These are phyloP conservation scores for Malassezia arunalokei DNA, from an alignment of 1,284 basidiomycete genomes.

Conservation along the genomic window DNA sequence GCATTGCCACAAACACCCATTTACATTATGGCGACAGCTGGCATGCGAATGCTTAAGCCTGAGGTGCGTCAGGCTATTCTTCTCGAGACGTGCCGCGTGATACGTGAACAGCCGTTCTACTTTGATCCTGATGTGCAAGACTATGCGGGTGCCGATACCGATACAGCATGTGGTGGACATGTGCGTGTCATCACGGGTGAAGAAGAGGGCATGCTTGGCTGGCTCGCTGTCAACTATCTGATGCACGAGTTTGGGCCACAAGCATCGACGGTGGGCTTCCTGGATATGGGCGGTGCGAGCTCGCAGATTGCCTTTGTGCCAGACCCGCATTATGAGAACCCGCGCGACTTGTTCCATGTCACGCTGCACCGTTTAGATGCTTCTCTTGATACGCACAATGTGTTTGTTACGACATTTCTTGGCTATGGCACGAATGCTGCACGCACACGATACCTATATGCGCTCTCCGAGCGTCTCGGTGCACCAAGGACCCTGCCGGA, in stretches of 20 bases:
- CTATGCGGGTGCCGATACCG: neutral
- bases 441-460: slow-evolving; percentile 63
- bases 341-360: slow-evolving; percentile 54
- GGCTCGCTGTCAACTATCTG: slow-evolving; percentile 95
- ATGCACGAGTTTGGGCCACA: slow-evolving; percentile 78
- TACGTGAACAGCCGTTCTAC: slow-evolving; percentile 49
- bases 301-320: slow-evolving; percentile 90
- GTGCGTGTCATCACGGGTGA: slow-evolving; percentile 92
- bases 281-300: slow-evolving; percentile 98
- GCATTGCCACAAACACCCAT: slow-evolving; percentile 71
- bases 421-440: slow-evolving; percentile 97
- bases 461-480: slow-evolving; percentile 49
- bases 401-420: slow-evolving; percentile 96
- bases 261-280: slow-evolving; percentile 70
- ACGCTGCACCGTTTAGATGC: slow-evolving; percentile 70
- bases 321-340: slow-evolving; percentile 42
- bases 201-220: slow-evolving; percentile 94
- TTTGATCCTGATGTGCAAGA: neutral
- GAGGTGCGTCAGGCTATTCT: slow-evolving; percentile 63
- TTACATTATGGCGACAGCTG: slow-evolving; percentile 89
- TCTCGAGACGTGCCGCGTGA: slow-evolving; percentile 62
- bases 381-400: slow-evolving; percentile 72
- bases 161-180: slow-evolving; percentile 57
- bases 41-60: slow-evolving; percentile 75
- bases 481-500: slow-evolving; percentile 50